These are phyloP conservation scores for Chalciporus piperatus DNA, from an alignment of 768 basidiomycete genomes.

Conservation along the genomic window DNA sequence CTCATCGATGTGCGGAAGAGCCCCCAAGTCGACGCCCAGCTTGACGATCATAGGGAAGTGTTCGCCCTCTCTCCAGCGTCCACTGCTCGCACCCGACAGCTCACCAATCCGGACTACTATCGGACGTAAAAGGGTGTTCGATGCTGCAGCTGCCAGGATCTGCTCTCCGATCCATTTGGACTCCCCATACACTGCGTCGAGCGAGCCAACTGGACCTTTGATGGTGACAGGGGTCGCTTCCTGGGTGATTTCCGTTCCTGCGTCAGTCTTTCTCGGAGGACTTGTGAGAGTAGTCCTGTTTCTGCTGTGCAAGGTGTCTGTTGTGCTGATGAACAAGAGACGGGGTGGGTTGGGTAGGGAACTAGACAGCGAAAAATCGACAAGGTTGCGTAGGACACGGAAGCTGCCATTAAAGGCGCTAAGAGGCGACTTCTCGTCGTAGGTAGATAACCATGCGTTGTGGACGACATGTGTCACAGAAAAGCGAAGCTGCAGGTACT, in stretches of 20 bases:
- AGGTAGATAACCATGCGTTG: constrained; percentile 23
- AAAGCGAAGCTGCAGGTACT: constrained; percentile 10
- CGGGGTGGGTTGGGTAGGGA: constrained; percentile 25
- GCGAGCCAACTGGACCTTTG: constrained; percentile 2
- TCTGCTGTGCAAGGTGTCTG: constrained; percentile 4
- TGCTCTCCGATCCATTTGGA: constrained; percentile 26
- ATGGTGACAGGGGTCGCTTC: not conserved
- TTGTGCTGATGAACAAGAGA: constrained; percentile 34
- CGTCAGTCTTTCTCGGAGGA: not conserved
- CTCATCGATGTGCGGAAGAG: constrained; percentile 21
- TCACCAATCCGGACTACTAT: constrained; percentile 38
- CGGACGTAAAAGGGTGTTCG: constrained; percentile 18
- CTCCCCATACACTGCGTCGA: constrained; percentile 15
- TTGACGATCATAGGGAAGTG: constrained; percentile 37
- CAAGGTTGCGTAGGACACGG: constrained; percentile 27
- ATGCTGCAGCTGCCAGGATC: constrained; percentile 19
- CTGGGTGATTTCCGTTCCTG: not conserved
- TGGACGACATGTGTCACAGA: constrained; percentile 39
- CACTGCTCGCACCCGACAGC: constrained; percentile 34
- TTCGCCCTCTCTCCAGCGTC: constrained; percentile 38
- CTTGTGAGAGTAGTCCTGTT: not conserved
- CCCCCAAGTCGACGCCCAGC: constrained; percentile 14
- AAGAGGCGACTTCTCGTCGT: constrained; percentile 3
- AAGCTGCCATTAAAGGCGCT: constrained; percentile 10
- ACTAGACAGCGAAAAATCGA: constrained; percentile 37